Evolutionary conservation across 306 rosid genomes (phyloP).

Genomic region (Cicer yamashitae): DNA sequence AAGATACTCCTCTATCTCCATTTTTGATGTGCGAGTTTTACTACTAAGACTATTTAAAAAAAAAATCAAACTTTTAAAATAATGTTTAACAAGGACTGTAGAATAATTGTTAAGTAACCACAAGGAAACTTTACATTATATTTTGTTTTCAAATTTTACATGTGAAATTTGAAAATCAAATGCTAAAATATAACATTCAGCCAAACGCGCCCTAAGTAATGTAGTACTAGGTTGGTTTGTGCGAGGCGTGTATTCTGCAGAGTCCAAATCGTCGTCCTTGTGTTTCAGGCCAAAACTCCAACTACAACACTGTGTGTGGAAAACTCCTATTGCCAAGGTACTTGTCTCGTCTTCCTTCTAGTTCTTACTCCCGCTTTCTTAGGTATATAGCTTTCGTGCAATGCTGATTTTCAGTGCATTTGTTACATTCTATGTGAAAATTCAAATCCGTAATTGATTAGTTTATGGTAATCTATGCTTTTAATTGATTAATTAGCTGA

Average conservation of each 20-base stretch:
- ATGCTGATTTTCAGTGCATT: neutral
- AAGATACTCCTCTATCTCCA: too few relatives aligned
- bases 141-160: too few relatives aligned
- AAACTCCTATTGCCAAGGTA: conserved; percentile 24
- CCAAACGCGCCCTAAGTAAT: conserved; percentile 6
- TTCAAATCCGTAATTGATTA: neutral
- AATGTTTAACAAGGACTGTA: too few relatives aligned
- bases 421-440: neutral
- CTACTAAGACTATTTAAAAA: too few relatives aligned
- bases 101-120: too few relatives aligned
- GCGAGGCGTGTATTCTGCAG: neutral
- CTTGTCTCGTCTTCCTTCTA: neutral
- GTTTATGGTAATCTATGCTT: neutral
- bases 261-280: neutral
- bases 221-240: neutral
- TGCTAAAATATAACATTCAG: neutral
- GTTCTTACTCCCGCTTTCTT: neutral
- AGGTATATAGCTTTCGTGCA: neutral
- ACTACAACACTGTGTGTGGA: neutral
- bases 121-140: too few relatives aligned
- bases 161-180: too few relatives aligned
- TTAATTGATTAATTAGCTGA: neutral
- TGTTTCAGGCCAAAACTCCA: neutral
- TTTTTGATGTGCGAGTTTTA: too few relatives aligned
- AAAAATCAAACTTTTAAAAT: too few relatives aligned